A percentile compares a stretch with the other conserved stretches of the same genome.
phyloP scores from a whole-genome alignment of 768 basidiomycete genomes.

The Coprinellus micaceus region DNA sequence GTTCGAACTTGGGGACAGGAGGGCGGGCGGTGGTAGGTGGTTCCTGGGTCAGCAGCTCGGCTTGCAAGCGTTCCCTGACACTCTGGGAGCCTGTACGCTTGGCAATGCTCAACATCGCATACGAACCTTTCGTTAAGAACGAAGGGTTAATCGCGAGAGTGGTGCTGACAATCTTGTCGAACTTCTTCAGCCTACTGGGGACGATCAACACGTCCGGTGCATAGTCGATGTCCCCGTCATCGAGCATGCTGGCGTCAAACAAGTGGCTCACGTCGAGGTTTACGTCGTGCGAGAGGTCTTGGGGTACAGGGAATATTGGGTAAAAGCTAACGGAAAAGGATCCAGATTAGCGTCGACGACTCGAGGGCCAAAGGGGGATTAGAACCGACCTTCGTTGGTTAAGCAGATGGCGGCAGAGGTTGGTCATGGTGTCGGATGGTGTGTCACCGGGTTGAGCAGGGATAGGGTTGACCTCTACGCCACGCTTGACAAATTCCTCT shows the following conservation, averaged over 20 bases:
- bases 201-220: conserved; percentile 84
- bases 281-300: conserved; percentile 70
- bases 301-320: conserved; percentile 86
- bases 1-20: background rate
- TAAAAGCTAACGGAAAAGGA: conserved; percentile 67
- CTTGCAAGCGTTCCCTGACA: conserved; percentile 32
- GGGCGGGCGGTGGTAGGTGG: conserved; percentile 5
- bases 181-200: conserved; percentile 87
- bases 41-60: conserved; percentile 31
- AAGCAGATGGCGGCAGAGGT: conserved; percentile 73
- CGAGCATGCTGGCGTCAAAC: conserved; percentile 35
- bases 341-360: conserved; percentile 1
- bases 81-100: conserved; percentile 18
- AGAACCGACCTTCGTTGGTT: conserved; percentile 75
- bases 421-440: conserved; percentile 71
- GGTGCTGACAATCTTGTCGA: conserved; percentile 75
- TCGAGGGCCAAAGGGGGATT: background rate
- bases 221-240: conserved; percentile 36
- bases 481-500: conserved; percentile 72
- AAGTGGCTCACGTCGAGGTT: conserved; percentile 89
- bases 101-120: conserved; percentile 42
- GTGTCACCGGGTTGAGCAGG: conserved; percentile 38
- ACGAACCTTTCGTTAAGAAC: conserved; percentile 59
- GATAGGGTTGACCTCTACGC: conserved; percentile 56
- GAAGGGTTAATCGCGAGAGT: conserved; percentile 87